A percentile compares a stretch with the other conserved stretches of the same genome.
phyloP scores from a whole-genome alignment of 2,329 filamentous ascomycete genomes.

The Myriangium duriaei region DNA sequence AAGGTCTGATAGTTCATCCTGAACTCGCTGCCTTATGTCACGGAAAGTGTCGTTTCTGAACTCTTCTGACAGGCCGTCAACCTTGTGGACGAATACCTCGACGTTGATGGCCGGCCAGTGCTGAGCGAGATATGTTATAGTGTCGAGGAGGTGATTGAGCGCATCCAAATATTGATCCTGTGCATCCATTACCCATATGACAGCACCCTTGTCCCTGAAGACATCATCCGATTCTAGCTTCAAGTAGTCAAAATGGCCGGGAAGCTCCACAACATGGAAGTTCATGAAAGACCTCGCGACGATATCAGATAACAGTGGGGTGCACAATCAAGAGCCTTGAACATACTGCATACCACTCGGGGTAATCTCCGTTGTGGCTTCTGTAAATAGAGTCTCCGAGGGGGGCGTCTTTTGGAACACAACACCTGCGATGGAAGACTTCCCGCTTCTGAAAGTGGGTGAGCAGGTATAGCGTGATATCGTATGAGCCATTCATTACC shows the following conservation, averaged over 20 bases:
- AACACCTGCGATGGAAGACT: slow-evolving; percentile 95
- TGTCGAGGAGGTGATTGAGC: slow-evolving; percentile 72
- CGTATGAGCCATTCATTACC: slow-evolving; percentile 46
- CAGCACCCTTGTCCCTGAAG: slow-evolving; percentile 83
- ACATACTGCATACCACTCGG: slow-evolving; percentile 86
- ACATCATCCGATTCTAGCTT: slow-evolving; percentile 84
- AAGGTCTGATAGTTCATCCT: slow-evolving; percentile 86
- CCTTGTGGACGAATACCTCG: slow-evolving; percentile 98
- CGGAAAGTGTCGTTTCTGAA: slow-evolving; percentile 93
- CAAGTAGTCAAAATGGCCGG: slow-evolving; percentile 86
- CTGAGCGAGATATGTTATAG: slow-evolving; percentile 78
- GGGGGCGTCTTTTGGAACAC: slow-evolving; percentile 98
- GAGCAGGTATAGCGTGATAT: slow-evolving; percentile 8
- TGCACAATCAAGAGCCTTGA: slow-evolving; percentile 27
- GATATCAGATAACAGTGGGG: slow-evolving; percentile 4
- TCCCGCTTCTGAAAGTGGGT: slow-evolving; percentile 60
- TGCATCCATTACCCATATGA: slow-evolving; percentile 98
- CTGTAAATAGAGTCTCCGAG: slow-evolving; percentile 88
- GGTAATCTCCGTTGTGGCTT: slow-evolving; percentile 87
- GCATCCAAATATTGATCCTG: slow-evolving; percentile 96
- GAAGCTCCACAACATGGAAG: slow-evolving; percentile 96
- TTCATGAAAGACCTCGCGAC: slow-evolving; percentile 83
- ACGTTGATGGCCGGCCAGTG: slow-evolving; percentile 90
- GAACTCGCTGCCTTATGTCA: slow-evolving; percentile 90
- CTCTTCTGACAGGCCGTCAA: slow-evolving; percentile 92